Evolutionary conservation across 257 asterid genomes (phyloP), one percentile per base, ranked within the genome.

Genomic region (Salvia hispanica): DNA sequence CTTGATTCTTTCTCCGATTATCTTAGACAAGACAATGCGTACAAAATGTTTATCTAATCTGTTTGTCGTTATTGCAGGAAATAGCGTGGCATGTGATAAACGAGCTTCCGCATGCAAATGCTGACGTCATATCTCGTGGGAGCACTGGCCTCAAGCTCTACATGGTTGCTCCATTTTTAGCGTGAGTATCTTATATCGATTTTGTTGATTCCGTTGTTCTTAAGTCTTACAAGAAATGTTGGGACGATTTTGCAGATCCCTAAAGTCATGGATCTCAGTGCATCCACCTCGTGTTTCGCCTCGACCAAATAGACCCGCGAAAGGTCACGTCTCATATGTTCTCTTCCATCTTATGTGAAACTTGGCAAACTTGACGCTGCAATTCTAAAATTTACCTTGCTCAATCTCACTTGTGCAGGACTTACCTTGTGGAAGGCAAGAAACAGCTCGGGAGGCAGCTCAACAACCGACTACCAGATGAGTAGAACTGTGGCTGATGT

Each of bases 41-140:
- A 14, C 39, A 28, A 31, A 61, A 42, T 33, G 42, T 10, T 66
- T 74, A n/a, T 50, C 25, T 48, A 37, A 57, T 58, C 40, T 36
- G 34, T 39, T 39, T 62, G 37, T 69, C 61, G 28, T 33, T 53
- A 47, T 72, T 55, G 64, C 78, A 90, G 96, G 97, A 90, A 84
- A 90, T 90, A 69, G 97, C 97, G n/a, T 90, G 97, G 97, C 97
- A 87, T 11, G 85, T 90, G 47, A 81, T 87, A 74, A 94, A 87
- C 70, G 95, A 90, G 64, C 88, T 90, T 76, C 91, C 75, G 66
- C 81, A 86, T 46, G 85, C 87, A 68, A 85, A 77, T 72, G 79
- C 76, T 7, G 95, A 90, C 18, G 93, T 90, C 74, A 90, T 87
- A 71, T 90, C 97, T 73, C 95, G 97, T 54, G 85, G 88, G 72